These are phyloP conservation scores for Daldinia sp. DNA, from an alignment of 2,329 filamentous ascomycete species.

Conservation along the genomic window DNA sequence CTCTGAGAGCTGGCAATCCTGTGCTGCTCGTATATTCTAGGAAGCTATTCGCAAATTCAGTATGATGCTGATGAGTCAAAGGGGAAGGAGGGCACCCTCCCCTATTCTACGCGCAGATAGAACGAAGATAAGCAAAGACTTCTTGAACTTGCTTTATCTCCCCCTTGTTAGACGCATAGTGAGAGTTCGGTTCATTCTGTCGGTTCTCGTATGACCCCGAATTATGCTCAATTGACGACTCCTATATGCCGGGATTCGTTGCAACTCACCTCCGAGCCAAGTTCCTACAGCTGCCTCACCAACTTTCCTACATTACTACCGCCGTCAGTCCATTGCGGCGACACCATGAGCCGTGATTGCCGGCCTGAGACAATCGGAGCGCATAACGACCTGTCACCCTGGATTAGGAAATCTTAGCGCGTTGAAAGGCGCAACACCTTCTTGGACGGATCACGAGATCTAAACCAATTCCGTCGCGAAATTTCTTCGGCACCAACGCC, in stretches of 20 bases:
- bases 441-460: not conserved
- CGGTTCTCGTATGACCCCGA: not conserved
- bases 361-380: not conserved
- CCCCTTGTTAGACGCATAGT: not conserved
- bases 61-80: not conserved
- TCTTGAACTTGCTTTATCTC: not conserved
- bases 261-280: not conserved
- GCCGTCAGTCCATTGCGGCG: constrained; percentile 9
- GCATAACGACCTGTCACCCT: not conserved
- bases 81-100: not conserved
- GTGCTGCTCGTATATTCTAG: constrained; percentile 10
- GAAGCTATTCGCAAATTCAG: not conserved
- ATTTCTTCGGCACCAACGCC: not conserved
- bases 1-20: constrained; percentile 14
- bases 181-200: not conserved
- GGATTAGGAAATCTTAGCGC: not conserved
- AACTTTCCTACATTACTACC: not conserved
- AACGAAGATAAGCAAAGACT: not conserved
- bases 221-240: not conserved
- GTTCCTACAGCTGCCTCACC: not conserved
- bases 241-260: not conserved
- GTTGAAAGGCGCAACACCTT: not conserved
- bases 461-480: not conserved
- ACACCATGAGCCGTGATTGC: not conserved
- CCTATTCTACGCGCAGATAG: not conserved